These are phyloP conservation scores for Trypanosoma platydactyli DNA, from an alignment of 208 protist genomes.

Conservation along the genomic window DNA sequence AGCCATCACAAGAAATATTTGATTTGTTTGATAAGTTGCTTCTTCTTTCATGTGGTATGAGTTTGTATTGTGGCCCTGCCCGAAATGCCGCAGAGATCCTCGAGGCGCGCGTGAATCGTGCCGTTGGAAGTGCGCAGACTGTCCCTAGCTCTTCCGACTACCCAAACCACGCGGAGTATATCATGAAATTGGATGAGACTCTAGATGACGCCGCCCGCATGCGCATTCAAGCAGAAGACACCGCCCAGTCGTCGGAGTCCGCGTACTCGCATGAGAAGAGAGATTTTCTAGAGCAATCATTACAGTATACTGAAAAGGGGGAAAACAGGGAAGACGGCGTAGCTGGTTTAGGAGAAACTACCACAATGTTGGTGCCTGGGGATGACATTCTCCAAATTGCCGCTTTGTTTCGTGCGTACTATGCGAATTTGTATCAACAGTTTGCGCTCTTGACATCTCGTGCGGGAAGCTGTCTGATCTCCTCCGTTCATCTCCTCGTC, in stretches of 20 bases:
- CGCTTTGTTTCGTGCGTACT: constrained; percentile 63
- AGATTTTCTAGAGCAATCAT: constrained; percentile 15
- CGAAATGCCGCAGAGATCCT: constrained; percentile 48
- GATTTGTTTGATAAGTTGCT: constrained; percentile 87
- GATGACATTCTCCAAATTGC: constrained; percentile 53
- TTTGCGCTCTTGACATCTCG: constrained; percentile 70
- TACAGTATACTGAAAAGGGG: background rate
- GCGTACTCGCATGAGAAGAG: constrained; percentile 16
- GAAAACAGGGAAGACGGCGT: constrained; percentile 4
- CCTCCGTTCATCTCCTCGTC: constrained; percentile 79
- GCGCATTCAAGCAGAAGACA: constrained; percentile 53
- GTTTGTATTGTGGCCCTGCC: constrained; percentile 86
- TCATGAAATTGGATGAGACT: constrained; percentile 87
- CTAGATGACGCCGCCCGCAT: constrained; percentile 68
- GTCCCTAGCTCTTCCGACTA: constrained; percentile 45
- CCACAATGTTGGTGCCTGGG: constrained; percentile 12
- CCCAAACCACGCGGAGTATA: constrained; percentile 81
- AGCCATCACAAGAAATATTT: constrained; percentile 90
- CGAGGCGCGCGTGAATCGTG: constrained; percentile 47
- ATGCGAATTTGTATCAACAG: constrained; percentile 88
- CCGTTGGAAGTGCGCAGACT: constrained; percentile 42
- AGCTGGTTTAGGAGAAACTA: too few species aligned
- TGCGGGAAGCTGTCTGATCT: constrained; percentile 60
- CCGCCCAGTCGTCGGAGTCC: background rate
- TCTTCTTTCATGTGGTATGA: constrained; percentile 78